These are phyloP conservation scores for Dendrostoma leiphaemia DNA, from an alignment of 2,329 filamentous ascomycete genomes.

Conservation along the genomic window DNA sequence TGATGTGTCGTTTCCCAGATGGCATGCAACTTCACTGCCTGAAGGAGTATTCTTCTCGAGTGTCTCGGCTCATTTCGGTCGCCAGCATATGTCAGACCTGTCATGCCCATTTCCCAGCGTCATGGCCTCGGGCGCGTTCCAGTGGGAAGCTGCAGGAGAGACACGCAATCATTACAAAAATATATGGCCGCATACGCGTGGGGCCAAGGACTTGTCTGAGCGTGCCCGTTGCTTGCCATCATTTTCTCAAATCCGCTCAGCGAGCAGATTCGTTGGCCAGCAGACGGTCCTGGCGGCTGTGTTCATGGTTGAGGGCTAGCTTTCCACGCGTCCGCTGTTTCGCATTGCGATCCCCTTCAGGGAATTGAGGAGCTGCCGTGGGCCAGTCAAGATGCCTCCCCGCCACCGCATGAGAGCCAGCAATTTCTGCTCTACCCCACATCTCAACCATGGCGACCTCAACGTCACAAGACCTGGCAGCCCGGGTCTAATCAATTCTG, in stretches of 20 bases:
- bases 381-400: slow-evolving; percentile 7
- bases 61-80: background rate
- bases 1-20: too few species aligned
- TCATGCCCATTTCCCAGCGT: background rate
- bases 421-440: slow-evolving; percentile 11
- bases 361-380: background rate
- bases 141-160: too few species aligned
- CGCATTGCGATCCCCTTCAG: background rate
- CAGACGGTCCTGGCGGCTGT: background rate
- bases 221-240: too few species aligned
- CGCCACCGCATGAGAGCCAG: slow-evolving; percentile 1
- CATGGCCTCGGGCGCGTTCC: too few species aligned
- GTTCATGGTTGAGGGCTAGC: background rate
- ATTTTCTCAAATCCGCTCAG: too few species aligned
- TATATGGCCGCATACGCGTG: background rate
- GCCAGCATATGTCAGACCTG: background rate
- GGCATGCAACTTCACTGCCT: background rate
- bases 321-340: background rate
- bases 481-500: background rate
- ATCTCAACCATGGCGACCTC: background rate
- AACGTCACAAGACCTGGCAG: background rate
- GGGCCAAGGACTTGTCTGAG: background rate
- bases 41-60: background rate
- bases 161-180: too few species aligned
- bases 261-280: background rate